These are phyloP conservation scores for Dioscorea alata DNA, from an alignment of 106 monocot species.

Conservation along the genomic window DNA sequence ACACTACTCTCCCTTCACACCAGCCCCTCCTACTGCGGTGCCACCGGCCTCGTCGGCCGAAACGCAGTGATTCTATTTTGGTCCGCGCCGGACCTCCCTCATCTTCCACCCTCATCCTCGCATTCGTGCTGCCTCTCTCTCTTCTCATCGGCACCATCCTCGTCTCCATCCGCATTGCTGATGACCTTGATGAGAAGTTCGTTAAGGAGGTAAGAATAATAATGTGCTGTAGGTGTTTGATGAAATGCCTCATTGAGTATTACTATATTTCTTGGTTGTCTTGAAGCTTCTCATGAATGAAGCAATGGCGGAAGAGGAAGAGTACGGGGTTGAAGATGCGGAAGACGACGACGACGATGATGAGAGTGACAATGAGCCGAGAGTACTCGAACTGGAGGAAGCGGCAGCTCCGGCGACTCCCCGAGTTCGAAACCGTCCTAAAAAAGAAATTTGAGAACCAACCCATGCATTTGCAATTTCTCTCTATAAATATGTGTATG, in stretches of 20 bases:
- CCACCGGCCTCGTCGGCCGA: background rate
- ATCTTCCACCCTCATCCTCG: slow-evolving; percentile 45
- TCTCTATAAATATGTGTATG: no score
- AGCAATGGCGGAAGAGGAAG: slow-evolving; percentile 51
- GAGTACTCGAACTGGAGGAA: slow-evolving; percentile 1
- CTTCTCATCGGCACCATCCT: slow-evolving; percentile 73
- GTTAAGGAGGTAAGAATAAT: slow-evolving; percentile 52
- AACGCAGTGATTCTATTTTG: slow-evolving; percentile 6
- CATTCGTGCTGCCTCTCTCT: slow-evolving; percentile 75
- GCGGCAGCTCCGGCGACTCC: slow-evolving; percentile 21
- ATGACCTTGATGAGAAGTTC: slow-evolving; percentile 68
- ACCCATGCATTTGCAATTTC: background rate
- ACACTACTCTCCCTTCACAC: background rate
- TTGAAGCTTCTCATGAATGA: slow-evolving; percentile 44
- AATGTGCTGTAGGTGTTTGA: background rate
- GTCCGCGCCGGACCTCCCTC: slow-evolving; percentile 58
- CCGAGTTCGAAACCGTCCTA: slow-evolving; percentile 50
- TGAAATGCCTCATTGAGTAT: background rate
- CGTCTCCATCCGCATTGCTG: slow-evolving; percentile 59
- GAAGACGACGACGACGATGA: slow-evolving; percentile 1
- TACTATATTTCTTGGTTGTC: no score
- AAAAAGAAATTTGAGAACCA: slow-evolving; percentile 3
- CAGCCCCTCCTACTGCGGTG: background rate
- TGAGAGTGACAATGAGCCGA: background rate
- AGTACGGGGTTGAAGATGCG: background rate